Percentiles rank a stretch among this genome's conserved stretches.
Conservation (phyloP, 2,329 filamentous ascomycete species). For the Ophiocordyceps camponoti-leonardi region DNA sequence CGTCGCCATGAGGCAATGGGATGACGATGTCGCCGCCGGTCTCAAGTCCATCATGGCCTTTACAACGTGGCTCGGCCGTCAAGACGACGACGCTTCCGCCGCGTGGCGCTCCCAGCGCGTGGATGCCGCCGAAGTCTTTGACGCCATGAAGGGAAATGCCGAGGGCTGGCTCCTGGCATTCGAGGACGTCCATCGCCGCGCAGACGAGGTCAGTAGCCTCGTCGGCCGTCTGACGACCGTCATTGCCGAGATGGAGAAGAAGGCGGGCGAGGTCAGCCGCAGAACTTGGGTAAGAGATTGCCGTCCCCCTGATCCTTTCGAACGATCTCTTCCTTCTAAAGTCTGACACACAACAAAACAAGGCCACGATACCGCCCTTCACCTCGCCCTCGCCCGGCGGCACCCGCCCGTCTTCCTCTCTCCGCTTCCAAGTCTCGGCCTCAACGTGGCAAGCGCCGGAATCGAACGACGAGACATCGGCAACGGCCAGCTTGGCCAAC, state of each 20-base stretch:
- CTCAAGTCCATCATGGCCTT: constrained; percentile 62
- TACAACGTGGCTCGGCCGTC: constrained; percentile 52
- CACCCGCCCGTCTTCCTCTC: constrained; percentile 6
- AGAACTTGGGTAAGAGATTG: constrained; percentile 46
- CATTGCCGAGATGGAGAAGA: constrained; percentile 70
- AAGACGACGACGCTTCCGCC: constrained; percentile 30
- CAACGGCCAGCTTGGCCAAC: not conserved
- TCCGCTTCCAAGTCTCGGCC: constrained; percentile 3
- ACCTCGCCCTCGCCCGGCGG: constrained; percentile 2
- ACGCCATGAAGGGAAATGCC: constrained; percentile 83
- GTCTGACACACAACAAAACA: not conserved
- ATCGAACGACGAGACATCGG: not conserved
- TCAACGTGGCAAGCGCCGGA: not conserved
- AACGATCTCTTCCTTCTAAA: not conserved
- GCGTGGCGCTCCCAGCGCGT: constrained; percentile 44
- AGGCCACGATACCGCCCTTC: constrained; percentile 9
- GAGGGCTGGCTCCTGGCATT: constrained; percentile 80
- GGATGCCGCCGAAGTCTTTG: constrained; percentile 54
- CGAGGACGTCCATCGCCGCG: constrained; percentile 55
- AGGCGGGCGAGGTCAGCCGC: constrained; percentile 68
- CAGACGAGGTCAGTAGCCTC: constrained; percentile 49
- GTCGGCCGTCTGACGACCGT: constrained; percentile 60
- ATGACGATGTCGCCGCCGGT: constrained; percentile 66
- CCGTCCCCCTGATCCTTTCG: not conserved
- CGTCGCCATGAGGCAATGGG: constrained; percentile 54